phyloP scores from a whole-genome alignment of 1,284 basidiomycete genomes.

The Ustilago hordei region DNA sequence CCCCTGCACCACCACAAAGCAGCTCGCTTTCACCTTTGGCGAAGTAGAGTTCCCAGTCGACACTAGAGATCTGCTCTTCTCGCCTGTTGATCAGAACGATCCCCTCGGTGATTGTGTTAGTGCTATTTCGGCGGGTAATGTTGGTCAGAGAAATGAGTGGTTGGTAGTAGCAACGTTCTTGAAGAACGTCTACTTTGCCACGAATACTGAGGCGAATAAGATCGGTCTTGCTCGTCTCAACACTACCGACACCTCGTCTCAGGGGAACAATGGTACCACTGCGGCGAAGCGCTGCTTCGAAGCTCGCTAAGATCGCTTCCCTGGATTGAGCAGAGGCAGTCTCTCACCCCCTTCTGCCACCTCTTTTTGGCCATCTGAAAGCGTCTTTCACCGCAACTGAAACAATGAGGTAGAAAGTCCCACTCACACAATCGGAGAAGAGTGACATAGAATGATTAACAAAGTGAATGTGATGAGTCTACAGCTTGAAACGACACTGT shows the following conservation, averaged over 20 bases:
- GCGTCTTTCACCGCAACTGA: not conserved
- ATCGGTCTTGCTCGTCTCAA: constrained; percentile 76
- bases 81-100: constrained; percentile 76
- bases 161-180: constrained; percentile 72
- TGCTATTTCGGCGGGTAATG: constrained; percentile 77
- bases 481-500: not conserved
- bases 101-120: constrained; percentile 79
- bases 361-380: not conserved
- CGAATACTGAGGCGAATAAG: constrained; percentile 77
- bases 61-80: constrained; percentile 76
- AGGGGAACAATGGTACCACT: constrained; percentile 1
- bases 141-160: constrained; percentile 76
- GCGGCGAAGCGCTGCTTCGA: not conserved
- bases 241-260: constrained; percentile 21
- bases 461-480: constrained; percentile 8
- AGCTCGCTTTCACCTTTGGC: constrained; percentile 79
- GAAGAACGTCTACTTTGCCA: constrained; percentile 74
- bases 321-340: not conserved
- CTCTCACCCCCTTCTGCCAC: not conserved
- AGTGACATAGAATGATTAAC: not conserved
- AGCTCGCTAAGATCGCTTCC: not conserved
- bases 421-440: not conserved
- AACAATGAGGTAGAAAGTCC: not conserved
- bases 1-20: constrained; percentile 79
- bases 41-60: constrained; percentile 74